Evolutionary conservation across 2,329 filamentous ascomycete genomes (phyloP), one percentile per base, ranked within the genome.

Genomic region (Ophiostoma pallidulum): DNA sequence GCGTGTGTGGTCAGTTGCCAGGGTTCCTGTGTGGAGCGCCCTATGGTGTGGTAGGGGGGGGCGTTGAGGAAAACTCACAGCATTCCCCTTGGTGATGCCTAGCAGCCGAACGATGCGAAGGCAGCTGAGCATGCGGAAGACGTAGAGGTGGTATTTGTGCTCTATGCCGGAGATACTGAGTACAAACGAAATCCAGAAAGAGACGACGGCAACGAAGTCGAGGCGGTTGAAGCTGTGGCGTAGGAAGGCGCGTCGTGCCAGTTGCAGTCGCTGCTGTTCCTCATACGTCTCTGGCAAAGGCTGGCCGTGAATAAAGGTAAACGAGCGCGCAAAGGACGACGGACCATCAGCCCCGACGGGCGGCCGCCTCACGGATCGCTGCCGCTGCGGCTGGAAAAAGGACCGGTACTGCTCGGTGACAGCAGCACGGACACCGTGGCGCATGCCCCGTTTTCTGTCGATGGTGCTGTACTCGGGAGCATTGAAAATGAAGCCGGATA

Each of bases 81-180:
- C 85, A 48, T 94, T 98, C 56, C 92, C 92, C 57, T 89, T 90
- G 1, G 92, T 98, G 44, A 98, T 77, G 43, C 87, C 84, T 18
- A 98, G 72, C n/a, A 98, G 74, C 51, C 92, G 80, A 54, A 98
- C 68, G 54, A 98, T 96, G 38, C 94, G 86, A 54, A 98, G 73
- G 65, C 89, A 96, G 60, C 90, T 95, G 51, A 98, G 73, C 94
- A 98, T 98, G 48, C 87, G 83, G 64, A 98, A 98, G 8, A 97
- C 77, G 57, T 89, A 94, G 8, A 97, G 64, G 60, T 94, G 86
- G 45, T 80, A 73, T 3, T 64, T 59, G 51, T 74, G 73, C 60
- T 96, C 86, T 18, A 89, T 62, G 1, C 83, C 80, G 10, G 77
- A 75, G 16, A 90, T 66, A 28, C 80, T 78, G 43, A 98, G 71